Evolutionary conservation across 2,329 filamentous ascomycete genomes (phyloP), one percentile per base, ranked within the genome.

Genomic region (Penicillium nordicum): DNA sequence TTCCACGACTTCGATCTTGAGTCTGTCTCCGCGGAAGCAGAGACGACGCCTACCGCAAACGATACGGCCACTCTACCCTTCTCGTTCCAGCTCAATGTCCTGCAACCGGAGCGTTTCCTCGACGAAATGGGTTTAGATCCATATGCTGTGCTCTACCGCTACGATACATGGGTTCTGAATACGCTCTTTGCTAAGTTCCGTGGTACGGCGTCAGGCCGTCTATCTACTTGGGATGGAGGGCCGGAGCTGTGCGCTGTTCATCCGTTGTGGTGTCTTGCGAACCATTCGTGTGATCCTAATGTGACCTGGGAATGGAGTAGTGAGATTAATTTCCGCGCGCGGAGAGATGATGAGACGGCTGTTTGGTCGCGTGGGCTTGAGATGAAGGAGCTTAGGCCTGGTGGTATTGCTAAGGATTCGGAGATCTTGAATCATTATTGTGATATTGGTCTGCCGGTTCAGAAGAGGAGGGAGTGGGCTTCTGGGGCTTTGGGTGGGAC

Each of bases 391-490:
- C 84, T 84, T 32, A 42, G 64, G 57, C 4, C 58, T 59, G 65
- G 67, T 63, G 89, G 89, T 0, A 86, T 97, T 64, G 84, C 80
- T 66, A 84, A 84, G 50, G 92, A 89, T 5, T 86, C 96, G 59
- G 93, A 99, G 78, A 86, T 97, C 43, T 74, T 96, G 60, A 96
- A 92, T 70, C 93, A 97, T 75, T 99, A 99, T 72, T 97, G 92
- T 72, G 94, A 97, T 76, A 82, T 96, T 51, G 80, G 84, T 21
- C 72, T 97, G 57, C 81, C 84, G 0, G 92, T 97, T 2, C 83
- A 87, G 63, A 84, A 94, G 69, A 83, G 94, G 55, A 84, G 94
- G 59, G 92, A 95, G 67, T 97, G 93, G 92, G 90, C 92, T 5
- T 79, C 81, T 45, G 94, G 93, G 5, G 92, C 91, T 57, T 78